A percentile compares a stretch with the other conserved stretches of the same genome.
Conservation (phyloP, 2,329 filamentous ascomycete species). For the Monilinia vaccinii-corymbosi region DNA sequence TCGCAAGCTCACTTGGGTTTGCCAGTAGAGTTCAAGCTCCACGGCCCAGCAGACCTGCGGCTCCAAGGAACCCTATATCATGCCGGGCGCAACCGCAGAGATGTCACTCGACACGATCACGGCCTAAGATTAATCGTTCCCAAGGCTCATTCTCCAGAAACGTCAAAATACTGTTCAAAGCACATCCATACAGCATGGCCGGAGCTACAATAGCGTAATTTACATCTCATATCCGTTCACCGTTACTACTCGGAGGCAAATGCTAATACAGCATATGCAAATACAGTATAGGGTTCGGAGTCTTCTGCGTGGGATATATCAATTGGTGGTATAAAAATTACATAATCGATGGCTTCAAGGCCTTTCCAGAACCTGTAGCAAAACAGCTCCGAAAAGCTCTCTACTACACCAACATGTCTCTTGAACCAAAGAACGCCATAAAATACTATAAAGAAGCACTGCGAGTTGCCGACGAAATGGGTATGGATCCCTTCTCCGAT, state of each 20-base stretch:
- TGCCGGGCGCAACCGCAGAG: constrained; percentile 20
- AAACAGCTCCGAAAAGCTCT: constrained; percentile 74
- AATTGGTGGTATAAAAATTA: constrained; percentile 29
- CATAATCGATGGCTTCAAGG: constrained; percentile 37
- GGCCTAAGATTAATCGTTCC: not conserved
- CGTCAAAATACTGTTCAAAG: constrained; percentile 22
- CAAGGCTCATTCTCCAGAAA: constrained; percentile 4
- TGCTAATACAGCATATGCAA: constrained; percentile 1
- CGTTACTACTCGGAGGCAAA: not conserved
- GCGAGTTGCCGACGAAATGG: constrained; percentile 59
- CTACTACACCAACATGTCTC: constrained; percentile 72
- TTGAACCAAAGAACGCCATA: constrained; percentile 67
- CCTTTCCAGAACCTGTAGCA: constrained; percentile 61
- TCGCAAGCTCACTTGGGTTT: constrained; percentile 17
- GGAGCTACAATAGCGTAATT: constrained; percentile 22
- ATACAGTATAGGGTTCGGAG: constrained; percentile 23
- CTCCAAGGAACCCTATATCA: not conserved
- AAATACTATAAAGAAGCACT: constrained; percentile 79
- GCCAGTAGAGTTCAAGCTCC: constrained; percentile 14
- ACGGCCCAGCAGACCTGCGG: constrained; percentile 8
- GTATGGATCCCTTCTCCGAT: constrained; percentile 82
- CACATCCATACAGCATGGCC: constrained; percentile 26
- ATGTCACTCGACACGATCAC: constrained; percentile 19
- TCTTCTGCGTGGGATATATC: constrained; percentile 20
- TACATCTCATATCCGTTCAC: not conserved